Base-by-base conservation (phyloP, 257 asterid species). In the Echium plantagineum region DNA sequence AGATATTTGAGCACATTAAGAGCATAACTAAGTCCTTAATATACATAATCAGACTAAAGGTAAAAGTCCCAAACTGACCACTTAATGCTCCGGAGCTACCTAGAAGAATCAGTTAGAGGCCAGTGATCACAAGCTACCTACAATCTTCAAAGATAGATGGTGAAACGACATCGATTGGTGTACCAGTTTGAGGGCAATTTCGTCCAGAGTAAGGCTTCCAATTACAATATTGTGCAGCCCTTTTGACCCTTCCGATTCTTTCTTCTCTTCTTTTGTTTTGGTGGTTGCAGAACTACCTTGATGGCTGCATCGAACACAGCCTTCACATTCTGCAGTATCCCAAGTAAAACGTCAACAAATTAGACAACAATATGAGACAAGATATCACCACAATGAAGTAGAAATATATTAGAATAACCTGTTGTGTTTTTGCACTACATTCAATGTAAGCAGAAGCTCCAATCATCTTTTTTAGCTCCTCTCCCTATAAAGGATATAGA, bases 391-490 rank as follows among this genome's bases (percentile, higher is more conserved):
- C 0, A 56, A 58, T 26, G 42, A 31, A 13, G 16, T 28, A 60
- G 4, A 55, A 32, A 53, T 21, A 9, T 54, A 21, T 47, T 21
- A 35, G 38, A 52, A n/a, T 61, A 18, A 81, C 95, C 94, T 84
- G 94, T 65, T 84, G 94, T 6, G 94, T 75, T 75, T 84, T 87
- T 4, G 95, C 84, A 70, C 95, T 86, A 38, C 97, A 90, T 72
- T 90, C 97, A 22, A 90, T 68, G 71, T 85, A 90, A 51, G 90
- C 81, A 54, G 82, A 65, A 42, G 94, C 96, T 20, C 94, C 90
- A 69, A 84, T 87, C 75, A 72, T 38, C 77, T 81, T 86, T 80
- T 64, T 86, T 59, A 90, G 86, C 81, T 86, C 94, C 69, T 81
- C 96, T 21, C 96, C 97, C 96, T 90, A 73, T 55, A 65, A 65